Percentiles rank a stretch among this genome's conserved stretches.
Conservation (phyloP, 345 rosid species). For the Punica granatum region DNA sequence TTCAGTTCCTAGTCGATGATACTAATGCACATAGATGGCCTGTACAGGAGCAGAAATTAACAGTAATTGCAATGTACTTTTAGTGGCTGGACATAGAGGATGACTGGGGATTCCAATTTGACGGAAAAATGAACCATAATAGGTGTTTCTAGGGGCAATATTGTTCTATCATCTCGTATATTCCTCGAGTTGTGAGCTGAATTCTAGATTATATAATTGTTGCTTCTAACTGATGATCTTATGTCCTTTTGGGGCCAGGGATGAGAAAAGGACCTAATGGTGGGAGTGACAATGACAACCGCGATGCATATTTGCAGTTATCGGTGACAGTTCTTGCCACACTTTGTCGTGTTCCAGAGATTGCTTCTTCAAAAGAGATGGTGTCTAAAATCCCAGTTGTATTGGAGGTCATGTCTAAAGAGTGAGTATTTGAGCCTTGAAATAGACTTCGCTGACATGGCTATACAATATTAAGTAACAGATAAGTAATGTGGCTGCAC, state of each 20-base stretch:
- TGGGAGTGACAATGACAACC: slow-evolving; percentile 42
- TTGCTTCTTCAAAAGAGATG: slow-evolving; percentile 71
- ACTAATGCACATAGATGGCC: background rate
- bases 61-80: too few relatives aligned
- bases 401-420: slow-evolving; percentile 45
- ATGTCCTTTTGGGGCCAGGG: slow-evolving; percentile 20
- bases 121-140: background rate
- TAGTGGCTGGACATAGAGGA: background rate
- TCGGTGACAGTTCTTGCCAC: slow-evolving; percentile 72
- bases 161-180: background rate
- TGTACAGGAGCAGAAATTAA: background rate
- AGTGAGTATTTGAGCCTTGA: slow-evolving; percentile 23
- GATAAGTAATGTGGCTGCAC: too few relatives aligned
- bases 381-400: slow-evolving; percentile 54
- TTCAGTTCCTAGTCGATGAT: background rate
- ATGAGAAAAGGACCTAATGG: slow-evolving; percentile 37
- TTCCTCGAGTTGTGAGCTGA: background rate
- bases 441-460: background rate
- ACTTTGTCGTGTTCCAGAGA: slow-evolving; percentile 62
- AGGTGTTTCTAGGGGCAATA: background rate
- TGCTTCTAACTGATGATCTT: background rate
- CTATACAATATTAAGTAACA: background rate
- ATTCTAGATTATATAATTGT: background rate
- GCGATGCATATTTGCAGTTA: slow-evolving; percentile 67
- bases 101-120: background rate